These are phyloP conservation scores for Sicyos baderoa DNA, from an alignment of 306 rosid species.

Conservation along the genomic window DNA sequence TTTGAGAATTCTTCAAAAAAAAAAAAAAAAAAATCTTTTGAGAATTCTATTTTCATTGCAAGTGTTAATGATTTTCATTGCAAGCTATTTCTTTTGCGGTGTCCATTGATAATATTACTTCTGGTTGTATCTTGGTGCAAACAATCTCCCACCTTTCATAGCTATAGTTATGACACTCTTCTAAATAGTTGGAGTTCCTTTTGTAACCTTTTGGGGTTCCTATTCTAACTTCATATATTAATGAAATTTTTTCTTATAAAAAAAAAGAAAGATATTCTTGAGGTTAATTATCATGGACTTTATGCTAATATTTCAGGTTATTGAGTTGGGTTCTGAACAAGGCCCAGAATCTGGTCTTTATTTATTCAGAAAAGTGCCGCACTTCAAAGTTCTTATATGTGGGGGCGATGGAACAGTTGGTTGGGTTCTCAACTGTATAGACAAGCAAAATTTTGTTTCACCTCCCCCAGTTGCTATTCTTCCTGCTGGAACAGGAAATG, in stretches of 20 bases:
- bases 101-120: no score
- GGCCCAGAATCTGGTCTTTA: constrained; percentile 87
- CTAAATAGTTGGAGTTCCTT: no score
- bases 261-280: no score
- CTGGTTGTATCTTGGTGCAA: no score
- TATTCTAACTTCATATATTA: no score
- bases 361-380: constrained; percentile 88
- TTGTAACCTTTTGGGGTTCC: no score
- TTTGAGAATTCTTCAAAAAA: no score
- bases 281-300: not conserved
- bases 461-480: constrained; percentile 99
- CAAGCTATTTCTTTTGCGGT: no score
- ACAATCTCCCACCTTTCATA: no score
- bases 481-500: constrained; percentile 99
- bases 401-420: constrained; percentile 99
- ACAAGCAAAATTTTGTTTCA: constrained; percentile 85
- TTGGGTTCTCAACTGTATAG: constrained; percentile 89
- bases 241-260: no score
- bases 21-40: no score
- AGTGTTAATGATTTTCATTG: constrained; percentile 5
- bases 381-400: constrained; percentile 86
- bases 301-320: constrained; percentile 37
- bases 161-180: no score
- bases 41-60: not conserved
- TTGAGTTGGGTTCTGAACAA: constrained; percentile 82